These are phyloP conservation scores for Boletus semigastroideus DNA, from an alignment of 1,284 basidiomycete genomes.

Conservation along the genomic window DNA sequence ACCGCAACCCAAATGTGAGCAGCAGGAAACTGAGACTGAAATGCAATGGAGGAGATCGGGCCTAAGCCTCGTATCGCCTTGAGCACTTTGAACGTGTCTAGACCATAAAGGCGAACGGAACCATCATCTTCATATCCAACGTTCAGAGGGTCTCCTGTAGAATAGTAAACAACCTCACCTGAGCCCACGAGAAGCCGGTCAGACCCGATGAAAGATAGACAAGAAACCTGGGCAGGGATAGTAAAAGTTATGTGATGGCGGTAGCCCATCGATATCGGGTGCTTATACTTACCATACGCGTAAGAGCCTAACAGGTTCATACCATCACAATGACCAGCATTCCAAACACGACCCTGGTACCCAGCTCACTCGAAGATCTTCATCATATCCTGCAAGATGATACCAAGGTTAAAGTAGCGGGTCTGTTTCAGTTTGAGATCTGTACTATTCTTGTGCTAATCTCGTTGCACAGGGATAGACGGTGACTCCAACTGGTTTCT, in stretches of 20 bases:
- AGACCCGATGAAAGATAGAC: slow-evolving; percentile 44
- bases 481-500: slow-evolving; percentile 40
- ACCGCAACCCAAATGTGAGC: slow-evolving; percentile 61
- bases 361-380: slow-evolving; percentile 61
- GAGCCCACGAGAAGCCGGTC: slow-evolving; percentile 54
- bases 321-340: slow-evolving; percentile 13
- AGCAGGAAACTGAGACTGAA: slow-evolving; percentile 40
- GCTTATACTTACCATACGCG: background rate
- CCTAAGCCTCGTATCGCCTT: slow-evolving; percentile 60
- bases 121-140: slow-evolving; percentile 56
- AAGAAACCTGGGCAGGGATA: slow-evolving; percentile 48
- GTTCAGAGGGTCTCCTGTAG: slow-evolving; percentile 1
- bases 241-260: slow-evolving; percentile 27
- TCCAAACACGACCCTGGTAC: slow-evolving; percentile 43
- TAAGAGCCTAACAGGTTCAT: background rate
- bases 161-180: slow-evolving; percentile 35
- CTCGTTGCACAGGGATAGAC: slow-evolving; percentile 53
- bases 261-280: slow-evolving; percentile 14
- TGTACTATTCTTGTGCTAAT: background rate
- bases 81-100: slow-evolving; percentile 56
- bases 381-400: slow-evolving; percentile 57
- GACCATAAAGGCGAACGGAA: slow-evolving; percentile 61
- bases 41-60: slow-evolving; percentile 62
- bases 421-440: slow-evolving; percentile 42
- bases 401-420: slow-evolving; percentile 91